Conservation (phyloP, 1,284 basidiomycete species). For the Leucoagaricus sp. region DNA sequence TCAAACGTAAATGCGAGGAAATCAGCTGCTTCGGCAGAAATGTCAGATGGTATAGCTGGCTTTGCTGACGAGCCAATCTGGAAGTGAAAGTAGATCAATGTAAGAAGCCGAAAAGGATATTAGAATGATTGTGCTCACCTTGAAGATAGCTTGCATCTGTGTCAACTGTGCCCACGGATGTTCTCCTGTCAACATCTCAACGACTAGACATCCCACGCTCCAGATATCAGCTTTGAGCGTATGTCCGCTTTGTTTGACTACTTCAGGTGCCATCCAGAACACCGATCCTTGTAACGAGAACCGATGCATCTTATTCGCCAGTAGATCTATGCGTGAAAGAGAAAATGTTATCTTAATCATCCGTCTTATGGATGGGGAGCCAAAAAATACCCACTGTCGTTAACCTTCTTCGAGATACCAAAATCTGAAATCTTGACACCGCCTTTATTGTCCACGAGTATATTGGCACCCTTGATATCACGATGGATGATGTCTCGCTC, state of each 20-base stretch:
- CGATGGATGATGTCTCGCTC: slow-evolving; percentile 96
- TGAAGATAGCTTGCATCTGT: slow-evolving; percentile 99
- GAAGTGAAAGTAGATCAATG: slow-evolving; percentile 2
- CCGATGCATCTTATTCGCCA: slow-evolving; percentile 78
- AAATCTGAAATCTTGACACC: slow-evolving; percentile 99
- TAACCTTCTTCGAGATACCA: slow-evolving; percentile 97
- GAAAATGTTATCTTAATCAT: neutral
- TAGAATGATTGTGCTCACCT: slow-evolving; percentile 47
- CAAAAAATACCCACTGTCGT: slow-evolving; percentile 77
- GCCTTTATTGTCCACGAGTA: slow-evolving; percentile 97
- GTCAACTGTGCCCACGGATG: slow-evolving; percentile 97
- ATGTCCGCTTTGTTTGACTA: slow-evolving; percentile 94
- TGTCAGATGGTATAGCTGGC: slow-evolving; percentile 86
- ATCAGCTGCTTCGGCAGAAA: slow-evolving; percentile 81
- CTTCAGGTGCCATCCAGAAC: slow-evolving; percentile 99
- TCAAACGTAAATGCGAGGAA: slow-evolving; percentile 88
- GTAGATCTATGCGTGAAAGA: slow-evolving; percentile 57
- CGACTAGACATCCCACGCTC: slow-evolving; percentile 96
- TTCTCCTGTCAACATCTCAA: slow-evolving; percentile 98
- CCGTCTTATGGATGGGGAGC: slow-evolving; percentile 12
- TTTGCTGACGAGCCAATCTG: slow-evolving; percentile 88
- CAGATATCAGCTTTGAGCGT: slow-evolving; percentile 98
- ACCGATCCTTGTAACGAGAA: slow-evolving; percentile 96
- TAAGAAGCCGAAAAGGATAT: neutral
- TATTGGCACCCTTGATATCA: slow-evolving; percentile 98